phyloP scores from a whole-genome alignment of 306 rosid species.

The Lupinus albus region DNA sequence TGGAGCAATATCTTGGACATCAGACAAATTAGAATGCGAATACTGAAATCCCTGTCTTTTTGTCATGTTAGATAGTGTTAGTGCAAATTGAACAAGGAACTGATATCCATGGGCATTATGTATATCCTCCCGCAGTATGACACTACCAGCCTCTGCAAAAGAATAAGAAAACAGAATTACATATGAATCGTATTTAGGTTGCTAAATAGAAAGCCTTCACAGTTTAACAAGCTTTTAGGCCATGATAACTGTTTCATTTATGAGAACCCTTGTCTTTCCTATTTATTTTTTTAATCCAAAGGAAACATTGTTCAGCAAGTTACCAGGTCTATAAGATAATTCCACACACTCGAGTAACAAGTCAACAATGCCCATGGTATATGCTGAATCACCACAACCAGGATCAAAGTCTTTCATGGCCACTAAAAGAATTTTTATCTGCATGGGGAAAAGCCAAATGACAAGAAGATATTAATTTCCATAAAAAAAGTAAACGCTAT shows the following conservation, averaged over 20 bases:
- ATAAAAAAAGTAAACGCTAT: constrained; percentile 29
- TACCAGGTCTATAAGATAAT: constrained; percentile 87
- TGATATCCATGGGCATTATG: constrained; percentile 99
- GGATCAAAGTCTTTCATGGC: constrained; percentile 94
- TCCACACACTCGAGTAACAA: constrained; percentile 96
- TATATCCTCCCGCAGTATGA: constrained; percentile 93
- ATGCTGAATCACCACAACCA: constrained; percentile 90
- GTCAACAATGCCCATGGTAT: constrained; percentile 91
- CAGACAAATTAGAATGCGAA: constrained; percentile 47
- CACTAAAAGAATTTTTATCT: constrained; percentile 88
- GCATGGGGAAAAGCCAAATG: constrained; percentile 49
- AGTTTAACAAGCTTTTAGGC: constrained; percentile 4
- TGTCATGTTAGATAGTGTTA: constrained; percentile 69
- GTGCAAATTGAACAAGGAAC: constrained; percentile 91
- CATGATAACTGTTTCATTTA: constrained; percentile 28
- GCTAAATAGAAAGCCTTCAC: constrained; percentile 2
- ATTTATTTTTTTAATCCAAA: background rate
- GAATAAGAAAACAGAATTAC: constrained; percentile 47
- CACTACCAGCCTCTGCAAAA: constrained; percentile 80
- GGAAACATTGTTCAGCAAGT: constrained; percentile 37
- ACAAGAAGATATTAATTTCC: constrained; percentile 26
- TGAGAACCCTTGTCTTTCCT: constrained; percentile 20
- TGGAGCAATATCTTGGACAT: constrained; percentile 50
- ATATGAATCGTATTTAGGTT: constrained; percentile 1
- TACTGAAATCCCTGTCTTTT: constrained; percentile 67